These are phyloP conservation scores for Senna tora DNA, from an alignment of 306 rosid species.

Conservation along the genomic window DNA sequence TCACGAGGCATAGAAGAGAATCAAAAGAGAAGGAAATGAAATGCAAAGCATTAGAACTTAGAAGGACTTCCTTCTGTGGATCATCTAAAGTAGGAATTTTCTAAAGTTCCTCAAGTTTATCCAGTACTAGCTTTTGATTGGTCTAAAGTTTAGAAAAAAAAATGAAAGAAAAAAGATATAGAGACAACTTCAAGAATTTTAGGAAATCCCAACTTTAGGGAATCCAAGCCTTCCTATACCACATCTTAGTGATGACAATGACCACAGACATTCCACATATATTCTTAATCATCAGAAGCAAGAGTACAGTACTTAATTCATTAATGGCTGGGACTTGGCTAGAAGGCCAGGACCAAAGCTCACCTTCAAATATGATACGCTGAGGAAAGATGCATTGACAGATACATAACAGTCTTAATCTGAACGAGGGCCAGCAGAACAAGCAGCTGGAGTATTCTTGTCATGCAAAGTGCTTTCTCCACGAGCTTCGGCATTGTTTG, in stretches of 20 bases:
- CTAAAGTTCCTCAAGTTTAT: too few species aligned
- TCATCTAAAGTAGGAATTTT: too few species aligned
- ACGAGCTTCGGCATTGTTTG: constrained; percentile 42
- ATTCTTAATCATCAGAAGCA: constrained; percentile 2
- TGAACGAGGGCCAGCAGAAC: constrained; percentile 57
- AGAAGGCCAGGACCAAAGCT: constrained; percentile 26
- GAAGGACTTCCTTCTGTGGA: constrained; percentile 1
- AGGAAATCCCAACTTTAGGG: too few species aligned
- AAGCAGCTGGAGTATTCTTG: constrained; percentile 44
- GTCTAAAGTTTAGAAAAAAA: too few species aligned
- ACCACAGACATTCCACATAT: not conserved
- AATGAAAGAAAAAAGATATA: too few species aligned
- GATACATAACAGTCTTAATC: constrained; percentile 44
- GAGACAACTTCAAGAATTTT: too few species aligned
- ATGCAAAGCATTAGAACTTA: not conserved
- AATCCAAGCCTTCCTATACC: too few species aligned
- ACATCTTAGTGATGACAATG: constrained; percentile 6
- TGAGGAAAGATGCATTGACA: constrained; percentile 60
- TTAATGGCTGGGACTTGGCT: not conserved
- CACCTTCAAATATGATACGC: constrained; percentile 75
- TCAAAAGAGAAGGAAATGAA: constrained; percentile 17
- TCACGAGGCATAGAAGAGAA: not conserved
- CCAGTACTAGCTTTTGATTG: too few species aligned
- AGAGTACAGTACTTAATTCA: constrained; percentile 13
- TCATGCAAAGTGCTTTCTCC: constrained; percentile 43